Evolutionary conservation across 139 green algal genomes (phyloP).

Genomic region (Raphidocelis subcapitata): DNA sequence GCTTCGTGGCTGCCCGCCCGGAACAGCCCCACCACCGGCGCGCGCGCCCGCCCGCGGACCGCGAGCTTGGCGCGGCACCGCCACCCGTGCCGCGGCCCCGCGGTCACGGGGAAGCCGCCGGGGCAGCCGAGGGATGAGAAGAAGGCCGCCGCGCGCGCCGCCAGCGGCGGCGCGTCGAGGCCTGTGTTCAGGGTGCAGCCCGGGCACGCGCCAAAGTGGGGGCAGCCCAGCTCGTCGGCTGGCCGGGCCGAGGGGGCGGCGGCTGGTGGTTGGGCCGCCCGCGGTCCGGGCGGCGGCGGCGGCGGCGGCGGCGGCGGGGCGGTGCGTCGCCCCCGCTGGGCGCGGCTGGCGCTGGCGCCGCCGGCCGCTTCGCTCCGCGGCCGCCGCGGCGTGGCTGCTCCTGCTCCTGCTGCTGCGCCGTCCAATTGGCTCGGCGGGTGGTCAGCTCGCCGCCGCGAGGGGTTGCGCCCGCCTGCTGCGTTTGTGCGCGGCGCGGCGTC

Average conservation of each 20-base stretch:
- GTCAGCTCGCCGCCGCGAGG: too few relatives aligned
- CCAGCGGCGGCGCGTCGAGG: conserved; percentile 34
- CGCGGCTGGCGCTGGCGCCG: too few relatives aligned
- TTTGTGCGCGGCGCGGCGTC: too few relatives aligned
- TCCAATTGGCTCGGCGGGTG: too few relatives aligned
- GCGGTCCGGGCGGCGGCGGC: too few relatives aligned
- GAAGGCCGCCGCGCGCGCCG: conserved; percentile 28
- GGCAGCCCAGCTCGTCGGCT: conserved; percentile 40
- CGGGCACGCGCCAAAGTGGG: conserved; percentile 51
- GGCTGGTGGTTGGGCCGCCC: conserved; percentile 37
- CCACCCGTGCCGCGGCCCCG: conserved; percentile 37
- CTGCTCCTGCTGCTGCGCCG: too few relatives aligned
- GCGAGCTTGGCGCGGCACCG: conserved; percentile 57
- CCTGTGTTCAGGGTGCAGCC: conserved; percentile 48
- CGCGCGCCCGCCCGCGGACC: conserved; percentile 30
- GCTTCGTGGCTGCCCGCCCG: conserved; percentile 37
- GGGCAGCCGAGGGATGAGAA: conserved; percentile 20
- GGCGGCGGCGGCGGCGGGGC: too few relatives aligned
- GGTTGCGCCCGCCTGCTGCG: too few relatives aligned
- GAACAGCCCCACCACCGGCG: conserved; percentile 45
- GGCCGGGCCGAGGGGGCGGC: background rate
- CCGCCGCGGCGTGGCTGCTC: too few relatives aligned
- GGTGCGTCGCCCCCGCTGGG: too few relatives aligned
- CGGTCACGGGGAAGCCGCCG: background rate
- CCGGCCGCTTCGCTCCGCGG: too few relatives aligned